Evolutionary conservation across 177 flowering plant genomes (phyloP).

Genomic region (Vitis hybrid): DNA sequence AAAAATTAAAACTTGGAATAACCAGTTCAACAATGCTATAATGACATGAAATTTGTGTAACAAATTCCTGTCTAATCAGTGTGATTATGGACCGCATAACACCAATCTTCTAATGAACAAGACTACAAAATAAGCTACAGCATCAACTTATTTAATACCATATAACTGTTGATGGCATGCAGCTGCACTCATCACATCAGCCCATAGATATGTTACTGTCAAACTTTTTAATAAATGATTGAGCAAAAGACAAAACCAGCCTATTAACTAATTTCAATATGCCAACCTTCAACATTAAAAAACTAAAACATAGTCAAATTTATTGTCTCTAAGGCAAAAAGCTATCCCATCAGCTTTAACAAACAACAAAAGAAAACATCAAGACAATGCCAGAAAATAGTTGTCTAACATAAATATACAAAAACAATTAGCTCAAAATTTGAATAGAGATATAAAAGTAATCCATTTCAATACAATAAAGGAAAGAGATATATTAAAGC

Average conservation of each 20-base stretch:
- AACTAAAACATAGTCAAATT: background rate
- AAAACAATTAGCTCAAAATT: background rate
- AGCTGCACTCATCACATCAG: background rate
- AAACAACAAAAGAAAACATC: background rate
- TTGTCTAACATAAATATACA: background rate
- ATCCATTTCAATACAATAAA: background rate
- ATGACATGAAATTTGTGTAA: background rate
- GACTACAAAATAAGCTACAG: background rate
- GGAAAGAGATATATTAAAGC: background rate
- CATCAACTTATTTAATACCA: background rate
- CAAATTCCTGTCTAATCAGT: background rate
- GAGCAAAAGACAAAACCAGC: background rate
- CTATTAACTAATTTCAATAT: background rate
- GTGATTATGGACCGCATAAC: background rate
- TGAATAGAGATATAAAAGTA: background rate
- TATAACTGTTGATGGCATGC: background rate
- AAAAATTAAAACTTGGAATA: constrained; percentile 1
- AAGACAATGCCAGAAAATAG: background rate
- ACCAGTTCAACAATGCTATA: background rate
- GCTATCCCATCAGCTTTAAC: background rate
- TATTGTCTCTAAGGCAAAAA: background rate
- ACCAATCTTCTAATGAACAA: background rate
- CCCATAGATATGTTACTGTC: background rate
- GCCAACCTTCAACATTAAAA: background rate
- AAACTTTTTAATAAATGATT: background rate